Evolutionary conservation across 2,329 filamentous ascomycete genomes (phyloP).

Genomic region (Teratosphaeria viscida): DNA sequence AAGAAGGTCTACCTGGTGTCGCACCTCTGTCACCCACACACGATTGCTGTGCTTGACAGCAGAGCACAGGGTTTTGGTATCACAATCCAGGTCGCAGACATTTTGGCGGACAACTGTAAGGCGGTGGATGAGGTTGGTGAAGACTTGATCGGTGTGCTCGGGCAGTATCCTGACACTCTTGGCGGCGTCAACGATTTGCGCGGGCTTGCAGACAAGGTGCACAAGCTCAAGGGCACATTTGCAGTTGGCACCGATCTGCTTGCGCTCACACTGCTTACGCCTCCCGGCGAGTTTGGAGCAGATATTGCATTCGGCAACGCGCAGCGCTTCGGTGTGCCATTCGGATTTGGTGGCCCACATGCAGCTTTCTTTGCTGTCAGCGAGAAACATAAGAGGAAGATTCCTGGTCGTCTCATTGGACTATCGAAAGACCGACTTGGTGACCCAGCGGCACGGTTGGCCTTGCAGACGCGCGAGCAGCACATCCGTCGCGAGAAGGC

Average conservation of each 20-base stretch:
- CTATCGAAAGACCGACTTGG: constrained; percentile 85
- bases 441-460: constrained; percentile 67
- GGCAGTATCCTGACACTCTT: constrained; percentile 89
- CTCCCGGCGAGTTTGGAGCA: constrained; percentile 87
- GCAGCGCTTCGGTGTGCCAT: constrained; percentile 82
- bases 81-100: constrained; percentile 61
- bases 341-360: constrained; percentile 90
- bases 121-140: constrained; percentile 64
- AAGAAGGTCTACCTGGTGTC: constrained; percentile 81
- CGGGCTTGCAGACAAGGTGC: constrained; percentile 62
- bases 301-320: constrained; percentile 92
- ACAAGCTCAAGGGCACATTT: constrained; percentile 67
- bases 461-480: constrained; percentile 87
- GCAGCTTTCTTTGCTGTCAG: constrained; percentile 90
- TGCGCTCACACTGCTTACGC: constrained; percentile 74
- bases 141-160: constrained; percentile 76
- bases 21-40: constrained; percentile 72
- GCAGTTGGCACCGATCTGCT: constrained; percentile 83
- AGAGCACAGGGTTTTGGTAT: constrained; percentile 89
- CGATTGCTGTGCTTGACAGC: constrained; percentile 69
- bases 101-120: constrained; percentile 54
- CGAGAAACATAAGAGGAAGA: constrained; percentile 88
- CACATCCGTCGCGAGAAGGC: constrained; percentile 95
- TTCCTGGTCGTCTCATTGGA: constrained; percentile 81
- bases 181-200: constrained; percentile 70